A percentile compares a stretch with the other conserved stretches of the same genome.
These are phyloP conservation scores for Phyllosticta citribraziliensis DNA, from an alignment of 2,329 filamentous ascomycete species.

Conservation along the genomic window DNA sequence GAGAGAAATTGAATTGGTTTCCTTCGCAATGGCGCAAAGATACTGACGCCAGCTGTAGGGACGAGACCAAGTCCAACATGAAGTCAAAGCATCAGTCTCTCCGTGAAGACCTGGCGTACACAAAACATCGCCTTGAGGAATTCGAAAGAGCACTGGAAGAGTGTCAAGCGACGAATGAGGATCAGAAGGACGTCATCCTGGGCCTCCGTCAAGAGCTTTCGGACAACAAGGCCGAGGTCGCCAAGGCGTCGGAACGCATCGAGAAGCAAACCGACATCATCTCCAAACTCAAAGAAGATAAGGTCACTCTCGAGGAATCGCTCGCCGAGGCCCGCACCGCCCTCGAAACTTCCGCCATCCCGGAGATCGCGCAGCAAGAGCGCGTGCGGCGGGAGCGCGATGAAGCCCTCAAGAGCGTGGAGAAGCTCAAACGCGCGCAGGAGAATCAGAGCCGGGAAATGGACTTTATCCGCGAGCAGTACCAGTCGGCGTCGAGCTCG, in stretches of 20 bases:
- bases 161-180: constrained; percentile 2
- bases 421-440: constrained; percentile 22
- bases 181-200: neutral
- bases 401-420: constrained; percentile 18
- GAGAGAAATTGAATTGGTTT: neutral
- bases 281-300: constrained; percentile 15
- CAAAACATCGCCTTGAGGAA: constrained; percentile 18
- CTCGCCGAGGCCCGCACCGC: constrained; percentile 2
- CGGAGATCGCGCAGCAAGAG: constrained; percentile 2
- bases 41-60: constrained; percentile 14
- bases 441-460: constrained; percentile 36
- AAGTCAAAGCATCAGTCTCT: constrained; percentile 16
- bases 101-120: constrained; percentile 14
- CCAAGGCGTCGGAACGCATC: neutral
- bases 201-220: neutral
- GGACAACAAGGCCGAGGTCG: neutral
- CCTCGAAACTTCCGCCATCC: neutral
- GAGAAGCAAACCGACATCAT: constrained; percentile 23
- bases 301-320: neutral
- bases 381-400: constrained; percentile 16
- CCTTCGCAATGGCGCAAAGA: neutral
- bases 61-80: neutral
- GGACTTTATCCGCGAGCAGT: constrained; percentile 49
- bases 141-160: constrained; percentile 19
- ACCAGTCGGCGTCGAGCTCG: constrained; percentile 28